A percentile compares a stretch with the other conserved stretches of the same genome.
Evolutionary conservation across 1,284 basidiomycete genomes (phyloP).

Genomic region (Ustilago lituana): DNA sequence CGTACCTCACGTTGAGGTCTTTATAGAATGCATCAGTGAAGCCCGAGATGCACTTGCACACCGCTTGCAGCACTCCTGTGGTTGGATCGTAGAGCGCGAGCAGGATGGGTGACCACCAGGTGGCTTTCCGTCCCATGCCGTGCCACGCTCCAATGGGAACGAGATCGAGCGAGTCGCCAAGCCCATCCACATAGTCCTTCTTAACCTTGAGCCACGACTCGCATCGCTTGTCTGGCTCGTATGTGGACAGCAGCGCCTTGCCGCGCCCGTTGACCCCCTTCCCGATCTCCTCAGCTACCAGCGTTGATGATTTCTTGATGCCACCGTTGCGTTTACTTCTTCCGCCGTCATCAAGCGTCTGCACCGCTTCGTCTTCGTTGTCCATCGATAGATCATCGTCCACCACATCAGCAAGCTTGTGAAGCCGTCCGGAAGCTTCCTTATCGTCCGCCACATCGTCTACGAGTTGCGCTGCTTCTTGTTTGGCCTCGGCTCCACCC

Average conservation of each 20-base stretch:
- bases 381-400: conserved; percentile 54
- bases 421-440: conserved; percentile 54
- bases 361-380: conserved; percentile 45
- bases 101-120: conserved; percentile 92
- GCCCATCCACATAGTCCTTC: conserved; percentile 77
- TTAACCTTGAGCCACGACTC: conserved; percentile 72
- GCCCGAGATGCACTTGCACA: conserved; percentile 71
- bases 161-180: conserved; percentile 70
- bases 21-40: conserved; percentile 88
- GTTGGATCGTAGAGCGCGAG: conserved; percentile 80
- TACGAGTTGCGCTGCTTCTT: neutral
- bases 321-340: neutral
- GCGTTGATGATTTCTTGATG: neutral
- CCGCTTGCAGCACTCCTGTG: conserved; percentile 74
- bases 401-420: conserved; percentile 55
- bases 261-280: conserved; percentile 67
- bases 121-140: conserved; percentile 88
- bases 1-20: conserved; percentile 47
- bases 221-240: conserved; percentile 76
- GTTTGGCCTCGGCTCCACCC: conserved; percentile 30
- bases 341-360: conserved; percentile 19
- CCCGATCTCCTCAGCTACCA: conserved; percentile 17
- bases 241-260: conserved; percentile 84
- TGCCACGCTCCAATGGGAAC: conserved; percentile 76
- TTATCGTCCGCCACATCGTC: conserved; percentile 2